Evolutionary conservation across 2,329 filamentous ascomycete species (phyloP).

Genomic region (Colletotrichum sp.): DNA sequence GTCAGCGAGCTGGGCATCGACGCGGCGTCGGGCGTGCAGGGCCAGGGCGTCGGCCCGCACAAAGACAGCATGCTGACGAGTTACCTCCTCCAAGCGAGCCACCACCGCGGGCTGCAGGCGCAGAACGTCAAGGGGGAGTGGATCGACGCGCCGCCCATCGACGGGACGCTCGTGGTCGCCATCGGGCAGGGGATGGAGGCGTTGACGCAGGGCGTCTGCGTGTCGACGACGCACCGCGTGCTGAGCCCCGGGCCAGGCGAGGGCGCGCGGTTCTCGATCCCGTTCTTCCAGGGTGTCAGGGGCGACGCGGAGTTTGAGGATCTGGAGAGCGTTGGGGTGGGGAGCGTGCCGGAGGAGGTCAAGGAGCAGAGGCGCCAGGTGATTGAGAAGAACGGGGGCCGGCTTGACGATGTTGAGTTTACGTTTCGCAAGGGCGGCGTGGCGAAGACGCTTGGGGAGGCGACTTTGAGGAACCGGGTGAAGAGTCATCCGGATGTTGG

Average conservation of each 20-base stretch:
- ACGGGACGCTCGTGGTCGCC: slow-evolving; percentile 82
- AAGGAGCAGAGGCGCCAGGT: slow-evolving; percentile 65
- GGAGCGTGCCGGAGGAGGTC: slow-evolving; percentile 65
- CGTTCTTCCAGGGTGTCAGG: slow-evolving; percentile 88
- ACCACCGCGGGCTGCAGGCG: slow-evolving; percentile 80
- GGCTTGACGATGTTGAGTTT: slow-evolving; percentile 82
- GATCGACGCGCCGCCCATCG: slow-evolving; percentile 81
- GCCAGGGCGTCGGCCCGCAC: slow-evolving; percentile 76
- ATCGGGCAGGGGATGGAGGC: slow-evolving; percentile 90
- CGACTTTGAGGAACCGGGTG: slow-evolving; percentile 81
- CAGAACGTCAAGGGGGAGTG: slow-evolving; percentile 80
- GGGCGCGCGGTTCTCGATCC: slow-evolving; percentile 79
- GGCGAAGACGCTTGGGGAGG: slow-evolving; percentile 77
- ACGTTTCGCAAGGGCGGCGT: slow-evolving; percentile 76
- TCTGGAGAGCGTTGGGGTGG: slow-evolving; percentile 67
- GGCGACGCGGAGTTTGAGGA: slow-evolving; percentile 82
- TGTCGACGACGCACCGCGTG: slow-evolving; percentile 82
- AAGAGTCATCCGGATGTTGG: slow-evolving; percentile 90
- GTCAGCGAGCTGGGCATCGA: slow-evolving; percentile 59
- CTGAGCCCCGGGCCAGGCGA: slow-evolving; percentile 73
- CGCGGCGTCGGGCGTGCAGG: slow-evolving; percentile 38
- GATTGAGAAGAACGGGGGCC: slow-evolving; percentile 60
- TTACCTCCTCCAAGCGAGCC: slow-evolving; percentile 80
- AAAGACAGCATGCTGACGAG: slow-evolving; percentile 86
- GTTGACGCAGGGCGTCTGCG: slow-evolving; percentile 81